Percentiles rank a stretch among this genome's conserved stretches.
Evolutionary conservation across 1,284 basidiomycete genomes (phyloP).

Genomic region (Pseudozyma pruni): DNA sequence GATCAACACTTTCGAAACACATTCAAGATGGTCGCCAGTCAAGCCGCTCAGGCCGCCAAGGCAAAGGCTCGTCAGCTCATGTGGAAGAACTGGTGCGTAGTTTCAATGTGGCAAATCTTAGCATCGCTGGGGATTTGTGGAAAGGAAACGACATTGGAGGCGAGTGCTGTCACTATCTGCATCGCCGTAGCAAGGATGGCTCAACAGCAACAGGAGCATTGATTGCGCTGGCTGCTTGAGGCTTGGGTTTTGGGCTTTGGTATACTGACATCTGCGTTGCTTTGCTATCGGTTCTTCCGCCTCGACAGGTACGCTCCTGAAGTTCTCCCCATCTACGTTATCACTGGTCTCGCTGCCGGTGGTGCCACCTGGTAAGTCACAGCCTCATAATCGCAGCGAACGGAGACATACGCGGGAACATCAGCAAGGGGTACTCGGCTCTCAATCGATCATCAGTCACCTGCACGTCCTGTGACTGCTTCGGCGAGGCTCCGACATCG

Average conservation of each 20-base stretch:
- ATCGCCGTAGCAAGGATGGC: no score
- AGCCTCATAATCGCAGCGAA: not conserved
- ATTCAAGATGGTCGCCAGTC: constrained; percentile 35
- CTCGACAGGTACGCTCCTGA: constrained; percentile 48
- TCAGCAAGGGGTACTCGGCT: no score
- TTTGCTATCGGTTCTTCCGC: not conserved
- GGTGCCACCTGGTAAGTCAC: constrained; percentile 61
- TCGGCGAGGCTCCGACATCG: not conserved
- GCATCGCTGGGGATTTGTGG: no score
- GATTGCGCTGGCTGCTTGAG: no score
- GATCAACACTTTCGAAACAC: not conserved
- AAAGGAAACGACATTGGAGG: not conserved
- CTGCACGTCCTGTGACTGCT: no score
- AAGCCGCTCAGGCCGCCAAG: constrained; percentile 50
- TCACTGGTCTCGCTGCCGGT: constrained; percentile 58
- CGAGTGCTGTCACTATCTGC: no score
- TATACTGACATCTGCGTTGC: not conserved
- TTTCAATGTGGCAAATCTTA: no score
- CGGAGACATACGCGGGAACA: not conserved
- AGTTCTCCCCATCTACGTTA: constrained; percentile 60
- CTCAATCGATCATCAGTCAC: no score
- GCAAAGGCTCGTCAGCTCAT: constrained; percentile 55
- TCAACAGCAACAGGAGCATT: no score
- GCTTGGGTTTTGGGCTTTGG: not conserved
- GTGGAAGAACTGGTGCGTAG: constrained; percentile 61